Evolutionary conservation across 345 rosid species (phyloP), one percentile per base, ranked within the genome.

Genomic region (Brassica incana): DNA sequence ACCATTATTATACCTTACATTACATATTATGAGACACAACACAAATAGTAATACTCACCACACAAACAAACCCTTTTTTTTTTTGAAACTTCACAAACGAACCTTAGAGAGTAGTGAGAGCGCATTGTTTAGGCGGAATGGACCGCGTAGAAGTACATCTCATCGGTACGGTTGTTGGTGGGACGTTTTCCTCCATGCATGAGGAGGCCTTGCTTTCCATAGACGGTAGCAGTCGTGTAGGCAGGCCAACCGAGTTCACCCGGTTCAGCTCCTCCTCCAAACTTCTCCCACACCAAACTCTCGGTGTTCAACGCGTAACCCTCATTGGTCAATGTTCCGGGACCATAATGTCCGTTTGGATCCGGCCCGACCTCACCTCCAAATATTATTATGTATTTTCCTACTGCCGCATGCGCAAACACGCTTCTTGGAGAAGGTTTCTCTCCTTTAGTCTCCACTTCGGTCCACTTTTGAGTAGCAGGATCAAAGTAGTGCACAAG

Each of bases 341-440:
- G 77, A 1, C 58, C 58, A 0, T 1, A 1, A 63, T 73, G 77
- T 2, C 5, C 56, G 5, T 73, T 12, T 40, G 36, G 40, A 16
- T 63, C 69, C 1, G 23, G 30, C 27, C 9, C 5, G 5, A 11
- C 16, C 30, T 74, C 77, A 36, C 80, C 75, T 29, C 70, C 80
- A 30, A 15, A 62, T 38, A 77, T 60, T 0, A 77, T 2, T 7
- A 77, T 69, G 2, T 77, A 5, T 45, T 60, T 77, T 0, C 63
- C 80, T 0, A 77, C 52, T 16, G 8, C 52, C 1, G 69, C 80
- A 30, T 29, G 35, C 1, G 52, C 68, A 48, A 69, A 69, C 61
- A 60, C 80, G 12, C 80, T 77, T 9, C 75, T 59, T 0, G 68
- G 8, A 0, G 62, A 27, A 54, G 80, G 80, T 48, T 77, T 77